Evolutionary conservation across 495 filamentous ascomycete species (phyloP), one percentile per base, ranked within the genome.

Genomic region (Penicillium flavigenum): DNA sequence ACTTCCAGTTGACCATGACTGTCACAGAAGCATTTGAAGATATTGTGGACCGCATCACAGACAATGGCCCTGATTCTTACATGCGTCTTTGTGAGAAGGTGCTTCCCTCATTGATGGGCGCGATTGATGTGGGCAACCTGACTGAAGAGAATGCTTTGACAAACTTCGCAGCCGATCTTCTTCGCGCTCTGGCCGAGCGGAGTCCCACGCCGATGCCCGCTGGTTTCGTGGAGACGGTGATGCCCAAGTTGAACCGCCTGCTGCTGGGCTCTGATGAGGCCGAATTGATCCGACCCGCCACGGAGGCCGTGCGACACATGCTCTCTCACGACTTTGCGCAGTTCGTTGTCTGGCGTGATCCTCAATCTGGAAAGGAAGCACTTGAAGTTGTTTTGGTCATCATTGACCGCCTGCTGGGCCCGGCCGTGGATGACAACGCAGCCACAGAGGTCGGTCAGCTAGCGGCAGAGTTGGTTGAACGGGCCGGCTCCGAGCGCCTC

Each of bases 371-470:
- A 49, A 89, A 91, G 61, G 88, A 85, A 27, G 95, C 94, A 29
- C 81, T 96, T 12, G 92, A 98, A 71, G 86, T 96, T 17, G 87
- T 89, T 24, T 81, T 98, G 42, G 79, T 90, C 51, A 93, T 98
- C 62, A 93, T 98, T 62, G 94, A 96, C 69, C 88, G 92, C n/a
- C 80, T 98, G 5, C 81, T 98, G 20, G 85, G 88, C 1, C 88
- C 90, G 0, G 71, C 81, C 2, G 86, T 97, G 29, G 88, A 92
- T 50, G 94, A 98, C 61, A 89, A 89, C 52, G 89, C 91, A 8
- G 94, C 95, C n/a, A 88, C 90, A 7, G 95, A 98, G 74, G 92
- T 98, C 26, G 94, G 94, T 56, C 90, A 92, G 27, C 81, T 98
- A 48, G 94, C 94, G 1, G 94, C 92, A 0, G 94, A 96, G 67